phyloP scores from a whole-genome alignment of 345 rosid genomes.

The Anastatica hierochuntica region DNA sequence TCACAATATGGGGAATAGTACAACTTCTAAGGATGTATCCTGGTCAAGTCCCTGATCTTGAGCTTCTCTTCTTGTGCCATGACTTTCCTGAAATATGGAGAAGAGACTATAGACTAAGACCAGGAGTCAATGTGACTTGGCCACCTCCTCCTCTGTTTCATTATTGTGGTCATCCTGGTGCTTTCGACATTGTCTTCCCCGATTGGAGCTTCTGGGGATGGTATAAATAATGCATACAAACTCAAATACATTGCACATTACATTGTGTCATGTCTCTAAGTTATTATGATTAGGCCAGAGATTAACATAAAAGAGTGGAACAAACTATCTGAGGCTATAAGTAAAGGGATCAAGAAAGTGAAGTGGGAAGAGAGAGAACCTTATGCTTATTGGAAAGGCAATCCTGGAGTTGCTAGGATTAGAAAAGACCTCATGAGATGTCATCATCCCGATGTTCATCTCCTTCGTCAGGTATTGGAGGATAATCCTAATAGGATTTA shows the following conservation, averaged over 20 bases:
- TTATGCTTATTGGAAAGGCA: no score
- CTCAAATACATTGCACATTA: no score
- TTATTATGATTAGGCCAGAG: no score
- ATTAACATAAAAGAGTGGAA: no score
- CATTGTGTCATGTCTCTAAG: no score
- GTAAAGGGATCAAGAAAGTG: no score
- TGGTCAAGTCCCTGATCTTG: constrained; percentile 50
- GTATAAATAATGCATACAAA: no score
- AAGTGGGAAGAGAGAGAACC: no score
- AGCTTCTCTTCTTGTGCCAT: constrained; percentile 39
- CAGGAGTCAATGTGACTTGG: constrained; percentile 20
- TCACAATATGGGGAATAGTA: constrained; percentile 59
- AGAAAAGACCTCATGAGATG: no score
- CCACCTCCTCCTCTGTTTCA: constrained; percentile 54
- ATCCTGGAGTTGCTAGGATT: no score
- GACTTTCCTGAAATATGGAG: constrained; percentile 31
- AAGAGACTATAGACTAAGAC: constrained; percentile 14
- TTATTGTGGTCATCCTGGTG: constrained; percentile 33
- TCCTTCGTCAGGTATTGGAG: constrained; percentile 31
- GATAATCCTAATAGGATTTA: no score
- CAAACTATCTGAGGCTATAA: no score
- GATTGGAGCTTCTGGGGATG: constrained; percentile 79
- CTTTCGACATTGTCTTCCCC: constrained; percentile 42
- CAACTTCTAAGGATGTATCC: constrained; percentile 59
- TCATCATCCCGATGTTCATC: constrained; percentile 30